These are phyloP conservation scores for Colletotrichum somersetense DNA, from an alignment of 2,329 filamentous ascomycete species.

Conservation along the genomic window DNA sequence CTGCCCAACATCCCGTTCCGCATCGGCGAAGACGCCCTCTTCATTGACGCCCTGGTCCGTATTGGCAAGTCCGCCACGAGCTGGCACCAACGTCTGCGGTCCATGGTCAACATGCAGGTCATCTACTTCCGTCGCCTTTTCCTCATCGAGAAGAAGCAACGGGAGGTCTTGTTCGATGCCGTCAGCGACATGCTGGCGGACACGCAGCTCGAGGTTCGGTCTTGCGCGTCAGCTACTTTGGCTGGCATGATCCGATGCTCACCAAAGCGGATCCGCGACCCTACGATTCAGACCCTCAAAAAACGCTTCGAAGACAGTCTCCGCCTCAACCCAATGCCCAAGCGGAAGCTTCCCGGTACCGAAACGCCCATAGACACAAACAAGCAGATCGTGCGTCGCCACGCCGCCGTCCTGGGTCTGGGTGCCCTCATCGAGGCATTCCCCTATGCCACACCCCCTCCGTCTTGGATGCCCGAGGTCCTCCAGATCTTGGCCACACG, in stretches of 20 bases:
- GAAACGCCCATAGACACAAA: slow-evolving; percentile 79
- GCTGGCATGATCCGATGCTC: slow-evolving; percentile 99
- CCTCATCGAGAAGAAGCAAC: slow-evolving; percentile 80
- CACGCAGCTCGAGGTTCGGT: slow-evolving; percentile 90
- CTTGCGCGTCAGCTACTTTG: slow-evolving; percentile 90
- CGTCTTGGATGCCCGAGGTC: slow-evolving; percentile 93
- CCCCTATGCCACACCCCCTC: slow-evolving; percentile 93
- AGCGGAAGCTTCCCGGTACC: slow-evolving; percentile 72
- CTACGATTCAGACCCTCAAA: slow-evolving; percentile 81
- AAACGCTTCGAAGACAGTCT: slow-evolving; percentile 83
- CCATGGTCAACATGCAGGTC: slow-evolving; percentile 98
- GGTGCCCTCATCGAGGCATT: slow-evolving; percentile 95
- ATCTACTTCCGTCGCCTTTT: slow-evolving; percentile 98
- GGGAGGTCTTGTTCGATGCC: slow-evolving; percentile 86
- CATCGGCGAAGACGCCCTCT: slow-evolving; percentile 83
- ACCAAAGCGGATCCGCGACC: slow-evolving; percentile 80
- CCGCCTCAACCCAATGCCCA: slow-evolving; percentile 88
- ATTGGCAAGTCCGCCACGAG: slow-evolving; percentile 87
- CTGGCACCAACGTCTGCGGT: slow-evolving; percentile 95
- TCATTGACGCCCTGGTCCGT: slow-evolving; percentile 87
- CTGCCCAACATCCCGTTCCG: slow-evolving; percentile 95
- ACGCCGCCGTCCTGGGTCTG: slow-evolving; percentile 91
- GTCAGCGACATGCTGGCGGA: slow-evolving; percentile 97
- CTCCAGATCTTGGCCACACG: slow-evolving; percentile 86
- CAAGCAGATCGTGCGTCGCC: slow-evolving; percentile 82